These are phyloP conservation scores for Lumnitzera littorea DNA, from an alignment of 345 rosid genomes.

Conservation along the genomic window DNA sequence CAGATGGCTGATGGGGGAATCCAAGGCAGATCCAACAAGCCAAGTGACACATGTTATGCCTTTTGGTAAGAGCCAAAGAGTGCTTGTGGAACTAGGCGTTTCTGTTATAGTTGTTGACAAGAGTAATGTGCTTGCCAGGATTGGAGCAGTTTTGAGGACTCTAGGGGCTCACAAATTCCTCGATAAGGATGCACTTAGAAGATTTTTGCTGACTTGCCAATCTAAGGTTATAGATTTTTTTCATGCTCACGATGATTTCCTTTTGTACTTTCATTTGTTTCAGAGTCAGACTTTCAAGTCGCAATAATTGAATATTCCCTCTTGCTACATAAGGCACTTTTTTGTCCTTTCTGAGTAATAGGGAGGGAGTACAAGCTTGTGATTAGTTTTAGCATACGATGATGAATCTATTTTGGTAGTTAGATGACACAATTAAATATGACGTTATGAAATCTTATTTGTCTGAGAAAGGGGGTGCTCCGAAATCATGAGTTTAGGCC, in stretches of 20 bases:
- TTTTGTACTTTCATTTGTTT: too few species aligned
- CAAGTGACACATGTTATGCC: constrained; percentile 94
- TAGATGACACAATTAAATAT: too few species aligned
- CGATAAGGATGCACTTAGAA: constrained; percentile 45
- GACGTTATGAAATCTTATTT: too few species aligned
- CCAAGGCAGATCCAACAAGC: constrained; percentile 85
- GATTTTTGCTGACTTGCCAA: constrained; percentile 71
- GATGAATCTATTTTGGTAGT: too few species aligned
- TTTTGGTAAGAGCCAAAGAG: constrained; percentile 51
- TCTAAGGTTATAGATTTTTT: constrained; percentile 47
- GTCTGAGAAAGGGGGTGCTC: too few species aligned
- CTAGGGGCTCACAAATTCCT: constrained; percentile 55
- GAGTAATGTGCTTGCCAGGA: constrained; percentile 32
- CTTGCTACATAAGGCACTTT: too few species aligned
- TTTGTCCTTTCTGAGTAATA: too few species aligned
- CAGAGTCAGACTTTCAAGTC: too few species aligned
- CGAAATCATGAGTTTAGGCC: too few species aligned
- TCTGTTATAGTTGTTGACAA: not conserved
- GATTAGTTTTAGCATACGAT: too few species aligned
- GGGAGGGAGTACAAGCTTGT: too few species aligned
- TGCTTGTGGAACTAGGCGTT: constrained; percentile 3
- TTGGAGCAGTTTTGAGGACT: constrained; percentile 66
- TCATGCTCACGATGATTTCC: not conserved
- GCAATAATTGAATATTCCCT: too few species aligned
- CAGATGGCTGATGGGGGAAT: constrained; percentile 84